phyloP scores from a whole-genome alignment of 176 grass and related monocot species.

The Lolium rigidum region DNA sequence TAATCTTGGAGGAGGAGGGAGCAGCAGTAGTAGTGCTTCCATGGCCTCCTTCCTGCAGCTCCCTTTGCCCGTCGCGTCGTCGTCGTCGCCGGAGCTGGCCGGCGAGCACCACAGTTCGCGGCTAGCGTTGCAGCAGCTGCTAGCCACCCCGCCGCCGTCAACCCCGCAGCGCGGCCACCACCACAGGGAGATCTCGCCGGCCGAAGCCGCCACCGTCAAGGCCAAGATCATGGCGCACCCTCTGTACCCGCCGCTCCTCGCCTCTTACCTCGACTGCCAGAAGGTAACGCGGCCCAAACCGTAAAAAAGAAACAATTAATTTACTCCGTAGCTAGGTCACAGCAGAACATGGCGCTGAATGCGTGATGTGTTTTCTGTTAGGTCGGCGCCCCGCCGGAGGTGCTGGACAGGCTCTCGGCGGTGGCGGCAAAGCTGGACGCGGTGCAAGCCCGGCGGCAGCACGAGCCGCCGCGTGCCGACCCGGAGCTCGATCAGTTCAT shows the following conservation, averaged over 20 bases:
- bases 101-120: slow-evolving; percentile 33
- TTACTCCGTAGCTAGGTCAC: slow-evolving; percentile 26
- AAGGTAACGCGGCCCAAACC: slow-evolving; percentile 50
- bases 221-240: slow-evolving; percentile 94
- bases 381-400: slow-evolving; percentile 74
- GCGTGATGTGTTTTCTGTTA: slow-evolving; percentile 17
- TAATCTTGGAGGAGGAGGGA: slow-evolving; percentile 49
- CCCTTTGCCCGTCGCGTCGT: slow-evolving; percentile 36
- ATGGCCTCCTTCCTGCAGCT: slow-evolving; percentile 66
- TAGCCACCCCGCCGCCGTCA: slow-evolving; percentile 27
- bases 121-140: slow-evolving; percentile 49
- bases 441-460: slow-evolving; percentile 22
- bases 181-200: slow-evolving; percentile 46
- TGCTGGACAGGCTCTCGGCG: slow-evolving; percentile 53
- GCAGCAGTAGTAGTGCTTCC: slow-evolving; percentile 48
- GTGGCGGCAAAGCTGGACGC: slow-evolving; percentile 53
- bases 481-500: slow-evolving; percentile 97
- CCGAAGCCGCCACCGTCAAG: slow-evolving; percentile 57
- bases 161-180: slow-evolving; percentile 29
- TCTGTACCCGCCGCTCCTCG: slow-evolving; percentile 69
- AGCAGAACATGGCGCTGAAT: background rate
- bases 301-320: slow-evolving; percentile 9
- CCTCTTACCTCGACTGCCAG: slow-evolving; percentile 82
- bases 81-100: slow-evolving; percentile 23
- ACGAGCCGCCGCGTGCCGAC: slow-evolving; percentile 44